A percentile compares a stretch with the other conserved stretches of the same genome.
phyloP scores from a whole-genome alignment of 169 alveolate genomes.

The Cryptosporidium sp. region DNA sequence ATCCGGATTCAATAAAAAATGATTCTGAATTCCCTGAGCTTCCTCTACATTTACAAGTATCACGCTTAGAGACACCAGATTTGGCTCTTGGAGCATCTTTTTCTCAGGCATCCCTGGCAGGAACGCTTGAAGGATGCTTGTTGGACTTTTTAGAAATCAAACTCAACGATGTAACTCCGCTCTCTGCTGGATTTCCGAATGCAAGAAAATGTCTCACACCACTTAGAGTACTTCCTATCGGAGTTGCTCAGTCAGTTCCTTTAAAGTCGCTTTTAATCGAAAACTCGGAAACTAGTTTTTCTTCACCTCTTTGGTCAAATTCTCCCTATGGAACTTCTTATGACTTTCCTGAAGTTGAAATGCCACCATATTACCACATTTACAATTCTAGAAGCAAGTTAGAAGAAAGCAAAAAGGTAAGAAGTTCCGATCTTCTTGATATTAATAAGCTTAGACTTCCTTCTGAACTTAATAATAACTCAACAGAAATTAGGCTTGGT shows the following conservation, averaged over 20 bases:
- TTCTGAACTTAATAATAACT: slow-evolving; percentile 24
- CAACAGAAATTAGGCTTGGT: slow-evolving; percentile 44
- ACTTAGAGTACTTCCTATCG: slow-evolving; percentile 49
- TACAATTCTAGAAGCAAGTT: neutral
- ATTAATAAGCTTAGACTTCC: slow-evolving; percentile 25
- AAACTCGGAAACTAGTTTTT: slow-evolving; percentile 40
- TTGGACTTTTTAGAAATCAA: slow-evolving; percentile 46
- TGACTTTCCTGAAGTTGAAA: slow-evolving; percentile 54
- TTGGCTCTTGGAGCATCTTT: slow-evolving; percentile 41
- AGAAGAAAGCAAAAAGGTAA: neutral
- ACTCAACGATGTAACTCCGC: slow-evolving; percentile 62
- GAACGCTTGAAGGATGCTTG: slow-evolving; percentile 60
- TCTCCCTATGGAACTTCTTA: slow-evolving; percentile 62
- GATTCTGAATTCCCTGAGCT: slow-evolving; percentile 1
- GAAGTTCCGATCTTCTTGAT: slow-evolving; percentile 1
- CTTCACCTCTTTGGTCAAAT: slow-evolving; percentile 67
- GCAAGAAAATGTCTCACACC: slow-evolving; percentile 68
- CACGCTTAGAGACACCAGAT: slow-evolving; percentile 29
- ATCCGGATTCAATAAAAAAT: neutral
- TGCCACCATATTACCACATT: slow-evolving; percentile 67
- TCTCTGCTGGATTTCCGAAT: slow-evolving; percentile 56
- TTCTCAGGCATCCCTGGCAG: slow-evolving; percentile 53
- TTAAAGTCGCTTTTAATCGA: slow-evolving; percentile 30
- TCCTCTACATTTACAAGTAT: slow-evolving; percentile 37
- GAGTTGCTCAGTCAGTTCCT: slow-evolving; percentile 56